These are phyloP conservation scores for Alternaria arborescens DNA, from an alignment of 2,329 filamentous ascomycete species.

Conservation along the genomic window DNA sequence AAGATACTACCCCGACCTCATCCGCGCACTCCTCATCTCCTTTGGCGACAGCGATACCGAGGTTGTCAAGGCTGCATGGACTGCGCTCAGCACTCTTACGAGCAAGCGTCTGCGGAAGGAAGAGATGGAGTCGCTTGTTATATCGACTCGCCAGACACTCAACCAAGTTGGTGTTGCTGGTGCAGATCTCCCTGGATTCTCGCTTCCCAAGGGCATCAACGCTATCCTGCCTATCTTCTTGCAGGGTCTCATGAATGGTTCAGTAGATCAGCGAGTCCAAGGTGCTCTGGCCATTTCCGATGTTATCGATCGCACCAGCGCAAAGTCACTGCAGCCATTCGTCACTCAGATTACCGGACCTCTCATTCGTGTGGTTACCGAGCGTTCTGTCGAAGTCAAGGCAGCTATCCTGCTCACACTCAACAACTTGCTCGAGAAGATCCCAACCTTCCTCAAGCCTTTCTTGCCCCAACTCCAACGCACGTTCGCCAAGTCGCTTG, in stretches of 20 bases:
- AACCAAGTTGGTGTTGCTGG: conserved; percentile 89
- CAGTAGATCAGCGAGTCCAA: conserved; percentile 88
- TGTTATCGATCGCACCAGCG: conserved; percentile 89
- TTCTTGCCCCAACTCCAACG: conserved; percentile 96
- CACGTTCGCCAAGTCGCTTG: conserved; percentile 95
- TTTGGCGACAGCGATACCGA: conserved; percentile 86
- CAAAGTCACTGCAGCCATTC: conserved; percentile 88
- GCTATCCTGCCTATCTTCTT: conserved; percentile 96
- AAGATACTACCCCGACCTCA: conserved; percentile 93
- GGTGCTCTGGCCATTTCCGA: conserved; percentile 94
- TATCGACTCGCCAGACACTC: conserved; percentile 84
- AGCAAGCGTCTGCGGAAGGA: conserved; percentile 93
- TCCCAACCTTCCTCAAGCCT: conserved; percentile 91
- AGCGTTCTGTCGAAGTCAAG: conserved; percentile 95
- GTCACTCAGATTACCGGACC: conserved; percentile 98
- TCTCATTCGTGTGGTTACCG: conserved; percentile 95
- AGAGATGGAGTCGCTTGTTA: conserved; percentile 93
- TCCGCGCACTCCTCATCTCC: conserved; percentile 86
- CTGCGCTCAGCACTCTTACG: conserved; percentile 78
- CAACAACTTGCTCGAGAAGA: conserved; percentile 96
- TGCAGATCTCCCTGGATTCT: conserved; percentile 84
- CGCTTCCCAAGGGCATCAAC: conserved; percentile 93
- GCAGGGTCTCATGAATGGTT: conserved; percentile 97
- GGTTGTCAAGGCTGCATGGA: conserved; percentile 90
- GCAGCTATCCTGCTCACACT: conserved; percentile 91